These are phyloP conservation scores for Chrysoporthe austroafricana DNA, from an alignment of 2,329 filamentous ascomycete species.

Conservation along the genomic window DNA sequence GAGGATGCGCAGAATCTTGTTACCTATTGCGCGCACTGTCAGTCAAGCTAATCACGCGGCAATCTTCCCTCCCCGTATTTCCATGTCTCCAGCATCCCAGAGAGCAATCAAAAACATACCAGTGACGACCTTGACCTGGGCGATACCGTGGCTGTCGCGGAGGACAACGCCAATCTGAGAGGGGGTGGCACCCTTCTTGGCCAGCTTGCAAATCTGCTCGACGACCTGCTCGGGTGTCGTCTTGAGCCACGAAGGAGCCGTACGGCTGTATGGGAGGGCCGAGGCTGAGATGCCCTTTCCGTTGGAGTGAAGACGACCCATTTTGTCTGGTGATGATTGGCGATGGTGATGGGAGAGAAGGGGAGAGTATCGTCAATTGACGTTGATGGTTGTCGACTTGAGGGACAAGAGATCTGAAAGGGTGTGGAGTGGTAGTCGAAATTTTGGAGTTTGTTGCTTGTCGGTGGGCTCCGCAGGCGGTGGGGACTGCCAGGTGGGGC, in stretches of 20 bases:
- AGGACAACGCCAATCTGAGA: conserved; percentile 99
- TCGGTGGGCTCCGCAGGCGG: conserved; percentile 6
- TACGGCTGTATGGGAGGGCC: conserved; percentile 95
- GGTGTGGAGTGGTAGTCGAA: conserved; percentile 20
- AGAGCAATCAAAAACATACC: conserved; percentile 61
- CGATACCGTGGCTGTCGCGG: conserved; percentile 96
- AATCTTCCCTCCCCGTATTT: not conserved
- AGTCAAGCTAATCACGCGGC: conserved; percentile 36
- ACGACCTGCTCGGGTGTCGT: conserved; percentile 97
- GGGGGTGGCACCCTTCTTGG: conserved; percentile 97
- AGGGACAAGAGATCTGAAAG: conserved; percentile 27
- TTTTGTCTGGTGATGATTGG: conserved; percentile 54
- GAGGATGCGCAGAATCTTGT: conserved; percentile 99
- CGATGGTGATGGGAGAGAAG: conserved; percentile 30
- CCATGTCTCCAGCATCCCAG: not conserved
- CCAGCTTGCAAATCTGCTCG: conserved; percentile 99
- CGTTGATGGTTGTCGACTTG: conserved; percentile 32
- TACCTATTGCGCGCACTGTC: conserved; percentile 65
- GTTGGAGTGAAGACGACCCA: conserved; percentile 99
- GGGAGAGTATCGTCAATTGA: conserved; percentile 35
- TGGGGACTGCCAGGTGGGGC: not conserved
- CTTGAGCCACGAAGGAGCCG: conserved; percentile 94
- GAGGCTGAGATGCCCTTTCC: conserved; percentile 99
- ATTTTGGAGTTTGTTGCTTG: conserved; percentile 21
- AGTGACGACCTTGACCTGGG: conserved; percentile 96